Evolutionary conservation across 2,329 filamentous ascomycete species (phyloP).

Genomic region (Rhinocladiella mackenziei): DNA sequence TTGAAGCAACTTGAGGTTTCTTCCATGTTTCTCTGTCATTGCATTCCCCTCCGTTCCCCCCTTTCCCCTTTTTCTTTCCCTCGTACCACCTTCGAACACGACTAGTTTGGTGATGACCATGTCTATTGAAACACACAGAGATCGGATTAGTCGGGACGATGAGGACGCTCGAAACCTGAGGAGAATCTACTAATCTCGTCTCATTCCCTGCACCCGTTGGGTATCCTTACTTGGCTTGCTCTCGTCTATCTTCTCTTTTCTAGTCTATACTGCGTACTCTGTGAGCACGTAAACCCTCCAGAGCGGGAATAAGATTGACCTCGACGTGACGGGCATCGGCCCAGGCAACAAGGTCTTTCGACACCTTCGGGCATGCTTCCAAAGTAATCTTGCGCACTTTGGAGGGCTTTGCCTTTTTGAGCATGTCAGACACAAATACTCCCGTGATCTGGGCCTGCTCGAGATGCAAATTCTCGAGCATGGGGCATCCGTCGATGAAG

Average conservation of each 20-base stretch:
- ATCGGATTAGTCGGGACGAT: no score
- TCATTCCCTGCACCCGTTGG: neutral
- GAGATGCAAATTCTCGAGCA: conserved; percentile 11
- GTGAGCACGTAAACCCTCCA: neutral
- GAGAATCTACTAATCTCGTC: no score
- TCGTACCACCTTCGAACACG: no score
- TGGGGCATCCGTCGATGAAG: conserved; percentile 7
- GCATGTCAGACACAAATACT: conserved; percentile 17
- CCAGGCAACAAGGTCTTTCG: conserved; percentile 17
- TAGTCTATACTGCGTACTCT: neutral
- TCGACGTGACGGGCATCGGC: conserved; percentile 8
- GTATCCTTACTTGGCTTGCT: no score
- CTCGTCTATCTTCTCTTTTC: neutral
- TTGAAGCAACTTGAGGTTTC: no score
- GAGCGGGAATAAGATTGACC: conserved; percentile 1
- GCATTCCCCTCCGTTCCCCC: no score
- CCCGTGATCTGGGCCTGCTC: conserved; percentile 14
- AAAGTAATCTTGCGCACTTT: conserved; percentile 12
- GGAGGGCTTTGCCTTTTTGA: conserved; percentile 6
- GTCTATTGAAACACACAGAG: no score
- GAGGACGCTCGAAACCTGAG: no score
- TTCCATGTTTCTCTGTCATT: no score
- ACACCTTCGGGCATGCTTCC: conserved; percentile 12
- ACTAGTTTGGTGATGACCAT: no score
- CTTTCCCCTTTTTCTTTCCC: no score